Conservation (phyloP, 306 rosid genomes). For the Vigna unguiculata region DNA sequence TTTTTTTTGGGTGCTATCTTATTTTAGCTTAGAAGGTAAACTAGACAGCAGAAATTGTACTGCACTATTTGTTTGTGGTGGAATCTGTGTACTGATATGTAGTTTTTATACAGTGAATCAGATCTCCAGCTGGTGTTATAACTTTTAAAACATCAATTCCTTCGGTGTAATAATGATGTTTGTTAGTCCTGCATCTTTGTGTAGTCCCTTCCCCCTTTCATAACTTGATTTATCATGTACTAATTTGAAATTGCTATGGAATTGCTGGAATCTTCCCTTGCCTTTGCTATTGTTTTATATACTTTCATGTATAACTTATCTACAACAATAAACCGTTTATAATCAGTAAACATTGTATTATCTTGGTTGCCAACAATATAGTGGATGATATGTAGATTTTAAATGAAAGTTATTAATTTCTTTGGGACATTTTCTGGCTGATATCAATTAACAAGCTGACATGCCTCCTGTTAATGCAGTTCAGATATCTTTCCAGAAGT, state of each 20-base stretch:
- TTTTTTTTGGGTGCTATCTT: not conserved
- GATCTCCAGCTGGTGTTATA: not conserved
- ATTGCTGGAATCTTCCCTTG: not conserved
- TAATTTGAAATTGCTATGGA: not conserved
- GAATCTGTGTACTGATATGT: no score
- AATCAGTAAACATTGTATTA: conserved; percentile 2
- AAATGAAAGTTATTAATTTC: not conserved
- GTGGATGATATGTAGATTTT: conserved; percentile 14
- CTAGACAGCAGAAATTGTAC: not conserved
- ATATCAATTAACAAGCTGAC: conserved; percentile 17
- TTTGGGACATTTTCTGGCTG: conserved; percentile 2
- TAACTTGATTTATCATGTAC: not conserved
- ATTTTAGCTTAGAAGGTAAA: conserved; percentile 27
- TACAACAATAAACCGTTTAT: conserved; percentile 8
- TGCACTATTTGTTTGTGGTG: not conserved
- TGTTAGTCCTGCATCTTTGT: not conserved
- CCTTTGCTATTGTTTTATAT: not conserved
- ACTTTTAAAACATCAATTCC: not conserved
- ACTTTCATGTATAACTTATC: not conserved
- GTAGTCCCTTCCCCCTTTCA: not conserved
- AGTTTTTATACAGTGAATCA: not conserved
- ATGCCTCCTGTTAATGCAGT: conserved; percentile 39
- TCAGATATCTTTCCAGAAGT: conserved; percentile 35
- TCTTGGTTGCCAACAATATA: conserved; percentile 2
- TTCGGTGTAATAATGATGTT: conserved; percentile 8